Evolutionary conservation across 2,329 filamentous ascomycete genomes (phyloP).

Genomic region (Periglandula ipomoeae): DNA sequence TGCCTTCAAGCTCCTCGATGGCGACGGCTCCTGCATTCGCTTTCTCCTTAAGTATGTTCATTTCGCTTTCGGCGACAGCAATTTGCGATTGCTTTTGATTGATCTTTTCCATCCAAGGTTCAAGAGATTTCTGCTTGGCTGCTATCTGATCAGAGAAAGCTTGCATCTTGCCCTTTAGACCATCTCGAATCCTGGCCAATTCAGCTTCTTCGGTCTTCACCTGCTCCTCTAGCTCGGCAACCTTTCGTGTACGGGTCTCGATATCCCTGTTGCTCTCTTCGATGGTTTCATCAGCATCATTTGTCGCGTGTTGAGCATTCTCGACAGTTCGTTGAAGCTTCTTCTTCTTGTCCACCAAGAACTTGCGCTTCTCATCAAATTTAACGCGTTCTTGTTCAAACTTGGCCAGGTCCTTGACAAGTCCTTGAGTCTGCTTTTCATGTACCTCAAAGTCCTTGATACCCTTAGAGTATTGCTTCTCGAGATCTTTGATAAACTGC

Average conservation of each 20-base stretch:
- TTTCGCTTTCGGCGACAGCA: conserved; percentile 87
- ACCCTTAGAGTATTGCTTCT: conserved; percentile 76
- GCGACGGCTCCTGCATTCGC: conserved; percentile 80
- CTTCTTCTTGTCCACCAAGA: conserved; percentile 80
- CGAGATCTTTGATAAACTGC: conserved; percentile 79
- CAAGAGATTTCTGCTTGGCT: conserved; percentile 82
- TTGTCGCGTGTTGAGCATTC: conserved; percentile 63
- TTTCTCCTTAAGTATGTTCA: conserved; percentile 83
- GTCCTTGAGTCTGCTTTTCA: conserved; percentile 69
- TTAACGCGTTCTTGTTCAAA: conserved; percentile 97
- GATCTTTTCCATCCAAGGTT: conserved; percentile 96
- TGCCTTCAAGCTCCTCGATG: conserved; percentile 72
- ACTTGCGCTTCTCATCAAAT: conserved; percentile 96
- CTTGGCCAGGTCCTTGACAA: conserved; percentile 81
- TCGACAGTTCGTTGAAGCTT: conserved; percentile 86
- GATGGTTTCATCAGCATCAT: conserved; percentile 68
- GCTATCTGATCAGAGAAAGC: conserved; percentile 88
- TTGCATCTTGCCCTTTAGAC: conserved; percentile 91
- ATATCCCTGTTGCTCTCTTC: conserved; percentile 73
- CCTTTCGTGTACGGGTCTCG: conserved; percentile 64
- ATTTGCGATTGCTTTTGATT: conserved; percentile 92
- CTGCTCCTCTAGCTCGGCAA: conserved; percentile 63
- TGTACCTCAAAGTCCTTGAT: conserved; percentile 73
- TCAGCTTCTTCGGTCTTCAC: conserved; percentile 75
- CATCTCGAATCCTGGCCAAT: conserved; percentile 72